phyloP scores from a whole-genome alignment of 73 alveolate species.

The Stentor coeruleus region DNA sequence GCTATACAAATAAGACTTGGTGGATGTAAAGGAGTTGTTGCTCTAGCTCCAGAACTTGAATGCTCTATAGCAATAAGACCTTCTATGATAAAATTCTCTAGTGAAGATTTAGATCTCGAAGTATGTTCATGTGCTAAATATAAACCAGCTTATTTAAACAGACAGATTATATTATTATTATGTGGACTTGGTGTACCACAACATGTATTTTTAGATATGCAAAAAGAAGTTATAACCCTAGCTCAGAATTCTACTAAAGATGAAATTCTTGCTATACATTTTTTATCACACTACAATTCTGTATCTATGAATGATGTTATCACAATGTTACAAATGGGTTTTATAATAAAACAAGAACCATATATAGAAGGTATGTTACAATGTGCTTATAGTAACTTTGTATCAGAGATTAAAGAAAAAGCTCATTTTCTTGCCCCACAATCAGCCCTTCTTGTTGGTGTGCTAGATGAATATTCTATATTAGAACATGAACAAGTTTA shows the following conservation, averaged over 20 bases:
- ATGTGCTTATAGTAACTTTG: neutral
- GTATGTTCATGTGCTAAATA: slow-evolving; percentile 27
- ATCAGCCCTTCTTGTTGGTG: slow-evolving; percentile 73
- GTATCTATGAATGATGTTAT: neutral
- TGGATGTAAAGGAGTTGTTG: slow-evolving; percentile 34
- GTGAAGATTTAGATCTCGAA: slow-evolving; percentile 23
- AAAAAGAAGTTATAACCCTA: neutral
- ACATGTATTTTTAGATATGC: slow-evolving; percentile 25
- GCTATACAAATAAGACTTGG: slow-evolving; percentile 27
- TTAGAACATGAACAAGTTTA: slow-evolving; percentile 63
- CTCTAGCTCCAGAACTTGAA: neutral
- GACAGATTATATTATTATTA: slow-evolving; percentile 28
- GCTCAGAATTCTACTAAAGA: neutral
- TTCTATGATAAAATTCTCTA: slow-evolving; percentile 31
- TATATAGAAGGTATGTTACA: slow-evolving; percentile 37
- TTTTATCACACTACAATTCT: too few relatives aligned
- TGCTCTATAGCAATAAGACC: slow-evolving; percentile 6
- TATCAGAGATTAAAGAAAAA: slow-evolving; percentile 46
- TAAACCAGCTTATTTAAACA: slow-evolving; percentile 27
- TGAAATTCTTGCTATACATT: neutral
- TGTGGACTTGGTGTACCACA: slow-evolving; percentile 31
- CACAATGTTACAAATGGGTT: neutral
- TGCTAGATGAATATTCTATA: slow-evolving; percentile 59
- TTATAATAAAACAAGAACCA: slow-evolving; percentile 43
- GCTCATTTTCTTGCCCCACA: slow-evolving; percentile 56